Conservation (phyloP, 176 grass and related monocot genomes). For the Lolium multiflorum region DNA sequence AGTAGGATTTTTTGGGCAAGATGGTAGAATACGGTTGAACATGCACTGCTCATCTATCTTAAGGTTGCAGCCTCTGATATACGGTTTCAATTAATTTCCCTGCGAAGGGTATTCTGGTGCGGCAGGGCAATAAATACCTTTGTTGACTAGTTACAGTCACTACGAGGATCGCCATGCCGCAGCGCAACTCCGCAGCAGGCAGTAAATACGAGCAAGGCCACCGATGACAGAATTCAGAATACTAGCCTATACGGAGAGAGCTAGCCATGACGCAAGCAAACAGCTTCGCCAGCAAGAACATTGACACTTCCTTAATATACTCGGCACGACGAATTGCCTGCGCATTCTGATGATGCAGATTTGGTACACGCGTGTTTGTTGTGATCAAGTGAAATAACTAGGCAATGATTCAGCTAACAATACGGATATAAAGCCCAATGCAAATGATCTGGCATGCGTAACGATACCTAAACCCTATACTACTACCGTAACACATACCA, state of each 20-base stretch:
- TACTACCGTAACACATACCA: too few relatives aligned
- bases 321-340: too few relatives aligned
- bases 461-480: too few relatives aligned
- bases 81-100: not conserved
- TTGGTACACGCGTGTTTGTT: too few relatives aligned
- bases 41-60: not conserved
- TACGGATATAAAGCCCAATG: not conserved
- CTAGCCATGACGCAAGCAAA: not conserved
- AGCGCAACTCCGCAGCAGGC: not conserved
- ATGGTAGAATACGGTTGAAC: not conserved
- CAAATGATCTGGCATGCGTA: not conserved
- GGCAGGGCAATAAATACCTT: not conserved
- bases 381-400: not conserved
- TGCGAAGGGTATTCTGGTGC: not conserved
- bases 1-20: too few relatives aligned
- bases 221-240: not conserved
- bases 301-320: not conserved
- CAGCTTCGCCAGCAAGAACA: too few relatives aligned
- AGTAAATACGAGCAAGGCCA: not conserved
- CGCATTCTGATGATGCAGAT: too few relatives aligned
- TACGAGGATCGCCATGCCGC: not conserved
- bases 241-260: not conserved
- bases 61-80: not conserved
- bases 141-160: not conserved
- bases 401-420: not conserved